Base-by-base conservation (phyloP, 106 monocot genomes). In the Cymbidium sinense region DNA sequence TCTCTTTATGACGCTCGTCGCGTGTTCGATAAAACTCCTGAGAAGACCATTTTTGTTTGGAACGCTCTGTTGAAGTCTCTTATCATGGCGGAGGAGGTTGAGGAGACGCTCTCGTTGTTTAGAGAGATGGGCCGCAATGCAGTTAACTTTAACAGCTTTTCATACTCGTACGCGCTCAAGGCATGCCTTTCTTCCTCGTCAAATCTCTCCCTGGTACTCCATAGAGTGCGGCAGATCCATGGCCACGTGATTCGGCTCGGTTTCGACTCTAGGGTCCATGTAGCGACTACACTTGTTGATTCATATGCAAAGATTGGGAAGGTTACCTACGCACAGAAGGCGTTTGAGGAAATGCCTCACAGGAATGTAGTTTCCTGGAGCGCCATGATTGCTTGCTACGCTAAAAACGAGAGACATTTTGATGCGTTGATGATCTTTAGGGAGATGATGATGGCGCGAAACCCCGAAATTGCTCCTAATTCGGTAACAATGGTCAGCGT, bases 291-390 rank as follows among this genome's bases (percentile, higher is more conserved):
- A 1, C 84, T 98, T 8, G 61, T 98, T 5, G 98, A 94, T 50
- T 86, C 79, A 64, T 98, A 98, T 37, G 88, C 81, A 7, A 98
- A 90, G 87, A 82, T 98, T 7, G 84, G 98, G 3, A 23, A 50
- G 1, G 77, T 87, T 13, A 30, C 25, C 1, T 78, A 75, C 58
- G 82, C 92, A 0, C 79, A 84, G 65, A 76, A 52, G 7, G 81
- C 92, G 87, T 94, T 98, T 43, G 88, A 88, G 73, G 70, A 80
- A 34, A 92, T 92, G 85, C 52, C 47, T 7, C 76, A 76, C 0
- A 86, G 74, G 80, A 98, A 92, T 77, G 85, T 94, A 70, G 90
- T 98, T 55, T 87, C 94, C 0, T 94, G 92, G 94, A 94, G 90
- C 52, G 92, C 98, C 29, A 94, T 98, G 87, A 89, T 98, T 39